Base-by-base conservation (phyloP, 495 filamentous ascomycete species). In the Hyaloscypha hepaticicola region DNA sequence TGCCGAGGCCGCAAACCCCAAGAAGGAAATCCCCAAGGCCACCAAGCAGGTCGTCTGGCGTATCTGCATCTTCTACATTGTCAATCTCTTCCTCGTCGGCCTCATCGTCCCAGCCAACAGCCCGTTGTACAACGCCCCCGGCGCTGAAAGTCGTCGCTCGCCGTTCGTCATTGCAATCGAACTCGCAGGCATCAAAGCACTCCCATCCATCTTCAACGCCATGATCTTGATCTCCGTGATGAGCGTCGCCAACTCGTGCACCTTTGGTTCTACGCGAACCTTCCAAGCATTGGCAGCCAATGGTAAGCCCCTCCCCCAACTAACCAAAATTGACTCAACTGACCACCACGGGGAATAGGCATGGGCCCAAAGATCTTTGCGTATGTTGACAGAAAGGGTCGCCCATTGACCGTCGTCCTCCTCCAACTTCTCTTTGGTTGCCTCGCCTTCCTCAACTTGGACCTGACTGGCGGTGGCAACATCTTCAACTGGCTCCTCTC, bases 41-140 rank as follows among this genome's bases (percentile, higher is more conserved):
- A 87, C 88, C 7, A 87, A 87, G 52, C 86, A 91, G 61, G 91
- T 92, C 62, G 93, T 96, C 75, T 93, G 90, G 81, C 90, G 92
- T 63, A 89, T 97, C 70, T 72, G 89, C 61, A 84, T 96, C 78
- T 96, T 97, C 81, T 96, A 96, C 75, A 75, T 88, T 52, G 69
- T 89, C 57, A 82, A 79, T 56, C 77, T 88, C 21, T 81, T 87
- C 72, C 74, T 88, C 58, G 70, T 89, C 27, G 87, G 87, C 25
- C 74, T 89, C 50, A 75, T 89, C 53, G 78, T 82, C 1, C 76
- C 75, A 22, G 74, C 50, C 24, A 56, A 66, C 61, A 67, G 74
- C 69, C 49, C 55, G 2, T 60, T 69, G 69, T 95, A 60, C 90
- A 95, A 88, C 92, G 56, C 41, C 22, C 14, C 26, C 27, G 57